phyloP scores from a whole-genome alignment of 106 monocot genomes.

The Platanthera guangdongensis region DNA sequence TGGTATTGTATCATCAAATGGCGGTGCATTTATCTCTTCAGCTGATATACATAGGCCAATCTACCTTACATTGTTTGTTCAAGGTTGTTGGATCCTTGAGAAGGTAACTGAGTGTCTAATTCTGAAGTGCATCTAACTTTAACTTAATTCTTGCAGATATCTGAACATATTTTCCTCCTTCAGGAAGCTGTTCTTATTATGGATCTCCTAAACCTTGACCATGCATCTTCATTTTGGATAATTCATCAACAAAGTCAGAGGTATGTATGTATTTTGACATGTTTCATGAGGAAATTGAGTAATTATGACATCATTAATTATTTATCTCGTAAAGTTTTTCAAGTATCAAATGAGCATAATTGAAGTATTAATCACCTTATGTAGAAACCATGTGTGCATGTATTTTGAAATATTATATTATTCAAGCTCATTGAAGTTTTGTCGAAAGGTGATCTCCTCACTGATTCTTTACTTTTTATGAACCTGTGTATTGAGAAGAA shows the following conservation, averaged over 20 bases:
- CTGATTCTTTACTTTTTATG: not conserved
- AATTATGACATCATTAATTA: not conserved
- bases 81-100: slow-evolving; percentile 86
- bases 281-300: not conserved
- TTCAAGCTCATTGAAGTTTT: not conserved
- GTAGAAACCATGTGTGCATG: not conserved
- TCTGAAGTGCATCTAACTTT: not conserved
- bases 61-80: slow-evolving; percentile 82
- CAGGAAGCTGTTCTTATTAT: slow-evolving; percentile 73
- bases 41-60: slow-evolving; percentile 73
- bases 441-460: not conserved
- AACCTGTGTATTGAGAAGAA: too few species aligned
- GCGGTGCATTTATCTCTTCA: slow-evolving; percentile 58
- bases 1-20: slow-evolving; percentile 60
- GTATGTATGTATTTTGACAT: slow-evolving; percentile 35
- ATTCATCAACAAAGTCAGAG: slow-evolving; percentile 70
- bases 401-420: not conserved
- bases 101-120: slow-evolving; percentile 44
- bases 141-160: not conserved
- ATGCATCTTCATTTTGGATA: slow-evolving; percentile 86
- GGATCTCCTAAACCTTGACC: slow-evolving; percentile 41
- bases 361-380: not conserved
- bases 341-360: too few species aligned
- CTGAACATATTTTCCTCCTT: slow-evolving; percentile 5
- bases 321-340: not conserved